Percentiles rank a stretch among this genome's conserved stretches.
Conservation (phyloP, 768 basidiomycete genomes). For the Pleurotus platypus region DNA sequence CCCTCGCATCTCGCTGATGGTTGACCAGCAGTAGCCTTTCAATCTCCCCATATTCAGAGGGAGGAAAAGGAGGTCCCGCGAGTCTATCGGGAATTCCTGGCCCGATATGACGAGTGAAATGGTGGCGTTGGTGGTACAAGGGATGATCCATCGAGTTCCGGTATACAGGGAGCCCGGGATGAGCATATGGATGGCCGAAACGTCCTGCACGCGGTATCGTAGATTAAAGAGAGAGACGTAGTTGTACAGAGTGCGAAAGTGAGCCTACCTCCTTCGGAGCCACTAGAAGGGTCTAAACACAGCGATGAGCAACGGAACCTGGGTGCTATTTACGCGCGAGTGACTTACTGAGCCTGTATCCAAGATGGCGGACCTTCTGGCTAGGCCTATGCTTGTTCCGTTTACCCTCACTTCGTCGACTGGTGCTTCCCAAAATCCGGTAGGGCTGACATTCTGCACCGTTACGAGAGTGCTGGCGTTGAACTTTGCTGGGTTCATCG, state of each 20-base stretch:
- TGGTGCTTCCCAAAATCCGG: conserved; percentile 65
- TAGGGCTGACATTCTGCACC: conserved; percentile 42
- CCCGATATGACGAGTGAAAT: conserved; percentile 59
- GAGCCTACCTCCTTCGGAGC: not conserved
- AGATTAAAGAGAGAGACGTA: not conserved
- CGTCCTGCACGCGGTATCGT: conserved; percentile 34
- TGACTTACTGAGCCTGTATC: conserved; percentile 31
- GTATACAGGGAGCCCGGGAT: conserved; percentile 55
- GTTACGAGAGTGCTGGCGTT: conserved; percentile 41
- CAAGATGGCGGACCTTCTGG: conserved; percentile 52
- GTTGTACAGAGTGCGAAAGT: no score
- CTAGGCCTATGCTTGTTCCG: conserved; percentile 37
- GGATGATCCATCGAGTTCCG: conserved; percentile 56
- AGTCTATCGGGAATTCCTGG: conserved; percentile 50
- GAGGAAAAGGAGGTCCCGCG: conserved; percentile 52
- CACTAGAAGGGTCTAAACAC: conserved; percentile 1
- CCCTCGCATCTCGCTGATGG: not conserved
- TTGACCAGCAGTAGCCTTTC: conserved; percentile 6
- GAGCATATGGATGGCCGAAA: conserved; percentile 45
- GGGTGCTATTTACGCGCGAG: not conserved
- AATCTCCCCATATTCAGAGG: conserved; percentile 23
- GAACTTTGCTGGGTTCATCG: conserved; percentile 54
- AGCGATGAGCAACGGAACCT: not conserved
- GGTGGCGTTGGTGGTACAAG: conserved; percentile 56
- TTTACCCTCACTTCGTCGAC: conserved; percentile 47